Evolutionary conservation across 805 yeast species (phyloP).

Genomic region (Blastobotrys terrestris): DNA sequence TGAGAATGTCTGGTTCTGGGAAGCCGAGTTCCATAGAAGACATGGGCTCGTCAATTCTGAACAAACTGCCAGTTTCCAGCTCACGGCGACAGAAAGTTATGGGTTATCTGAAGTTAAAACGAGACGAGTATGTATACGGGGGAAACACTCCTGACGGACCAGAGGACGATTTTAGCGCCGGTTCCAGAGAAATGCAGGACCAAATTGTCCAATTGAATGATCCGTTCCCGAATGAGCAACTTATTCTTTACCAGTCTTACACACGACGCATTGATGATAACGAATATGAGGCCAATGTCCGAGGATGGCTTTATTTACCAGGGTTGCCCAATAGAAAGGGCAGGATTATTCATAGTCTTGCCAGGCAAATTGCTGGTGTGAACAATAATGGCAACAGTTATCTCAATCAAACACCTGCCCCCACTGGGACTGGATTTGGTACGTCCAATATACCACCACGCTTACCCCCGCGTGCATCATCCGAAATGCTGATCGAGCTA

Average conservation of each 20-base stretch:
- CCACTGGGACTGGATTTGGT: background rate
- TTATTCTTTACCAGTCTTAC: slow-evolving; percentile 57
- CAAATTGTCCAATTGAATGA: slow-evolving; percentile 7
- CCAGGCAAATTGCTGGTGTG: slow-evolving; percentile 54
- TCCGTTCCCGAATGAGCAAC: slow-evolving; percentile 43
- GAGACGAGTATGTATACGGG: slow-evolving; percentile 11
- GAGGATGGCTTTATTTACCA: slow-evolving; percentile 67
- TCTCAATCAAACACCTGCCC: too few species aligned
- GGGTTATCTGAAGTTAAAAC: slow-evolving; percentile 15
- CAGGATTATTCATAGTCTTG: slow-evolving; percentile 58
- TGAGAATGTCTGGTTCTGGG: background rate
- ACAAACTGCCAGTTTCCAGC: background rate
- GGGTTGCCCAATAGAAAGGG: slow-evolving; percentile 69
- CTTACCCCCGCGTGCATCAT: background rate
- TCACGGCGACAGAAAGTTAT: slow-evolving; percentile 12
- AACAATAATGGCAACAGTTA: background rate
- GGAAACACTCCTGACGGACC: background rate
- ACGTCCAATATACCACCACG: background rate
- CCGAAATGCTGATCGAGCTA: background rate
- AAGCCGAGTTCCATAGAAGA: background rate
- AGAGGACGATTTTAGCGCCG: slow-evolving; percentile 9
- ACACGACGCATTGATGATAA: slow-evolving; percentile 33
- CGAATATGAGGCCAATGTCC: slow-evolving; percentile 51
- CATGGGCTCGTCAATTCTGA: slow-evolving; percentile 1
- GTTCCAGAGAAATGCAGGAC: background rate